phyloP scores from a whole-genome alignment of 2,329 filamentous ascomycete genomes.

The Hymenoscyphus scutula region DNA sequence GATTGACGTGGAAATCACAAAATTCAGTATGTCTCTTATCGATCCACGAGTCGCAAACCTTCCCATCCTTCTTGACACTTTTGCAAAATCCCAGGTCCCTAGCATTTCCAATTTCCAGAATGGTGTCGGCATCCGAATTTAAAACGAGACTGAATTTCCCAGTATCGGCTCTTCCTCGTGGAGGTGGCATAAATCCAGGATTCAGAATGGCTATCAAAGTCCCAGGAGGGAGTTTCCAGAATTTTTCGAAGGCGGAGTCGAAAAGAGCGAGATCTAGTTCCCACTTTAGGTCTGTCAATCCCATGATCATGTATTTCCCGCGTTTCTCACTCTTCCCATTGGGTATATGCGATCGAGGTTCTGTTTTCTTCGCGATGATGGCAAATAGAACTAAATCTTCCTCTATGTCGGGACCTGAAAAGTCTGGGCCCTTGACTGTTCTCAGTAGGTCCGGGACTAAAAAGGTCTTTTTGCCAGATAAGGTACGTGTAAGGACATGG shows the following conservation, averaged over 20 bases:
- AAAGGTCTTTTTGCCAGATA: slow-evolving; percentile 75
- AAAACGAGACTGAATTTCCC: slow-evolving; percentile 84
- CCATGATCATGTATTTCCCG: slow-evolving; percentile 91
- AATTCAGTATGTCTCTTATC: slow-evolving; percentile 84
- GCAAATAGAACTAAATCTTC: slow-evolving; percentile 88
- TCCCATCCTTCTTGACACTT: slow-evolving; percentile 78
- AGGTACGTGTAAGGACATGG: slow-evolving; percentile 70
- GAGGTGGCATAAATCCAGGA: slow-evolving; percentile 85
- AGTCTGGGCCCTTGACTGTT: slow-evolving; percentile 78
- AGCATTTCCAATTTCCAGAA: slow-evolving; percentile 83
- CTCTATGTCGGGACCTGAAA: slow-evolving; percentile 76
- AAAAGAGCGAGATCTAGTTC: slow-evolving; percentile 92
- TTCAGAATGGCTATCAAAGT: slow-evolving; percentile 91
- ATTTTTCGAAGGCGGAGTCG: slow-evolving; percentile 82
- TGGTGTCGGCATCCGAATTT: slow-evolving; percentile 80
- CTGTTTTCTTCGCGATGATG: slow-evolving; percentile 84
- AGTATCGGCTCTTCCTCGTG: slow-evolving; percentile 69
- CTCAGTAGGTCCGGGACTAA: slow-evolving; percentile 77
- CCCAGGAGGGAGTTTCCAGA: slow-evolving; percentile 92
- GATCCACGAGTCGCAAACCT: slow-evolving; percentile 78
- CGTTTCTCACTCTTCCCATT: slow-evolving; percentile 46
- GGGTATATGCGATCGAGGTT: slow-evolving; percentile 62
- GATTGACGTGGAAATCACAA: slow-evolving; percentile 89
- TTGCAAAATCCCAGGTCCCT: slow-evolving; percentile 89
- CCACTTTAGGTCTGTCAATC: slow-evolving; percentile 83